Base-by-base conservation (phyloP, 352 stramenopile genomes). In the Pythium scleroteichum region DNA sequence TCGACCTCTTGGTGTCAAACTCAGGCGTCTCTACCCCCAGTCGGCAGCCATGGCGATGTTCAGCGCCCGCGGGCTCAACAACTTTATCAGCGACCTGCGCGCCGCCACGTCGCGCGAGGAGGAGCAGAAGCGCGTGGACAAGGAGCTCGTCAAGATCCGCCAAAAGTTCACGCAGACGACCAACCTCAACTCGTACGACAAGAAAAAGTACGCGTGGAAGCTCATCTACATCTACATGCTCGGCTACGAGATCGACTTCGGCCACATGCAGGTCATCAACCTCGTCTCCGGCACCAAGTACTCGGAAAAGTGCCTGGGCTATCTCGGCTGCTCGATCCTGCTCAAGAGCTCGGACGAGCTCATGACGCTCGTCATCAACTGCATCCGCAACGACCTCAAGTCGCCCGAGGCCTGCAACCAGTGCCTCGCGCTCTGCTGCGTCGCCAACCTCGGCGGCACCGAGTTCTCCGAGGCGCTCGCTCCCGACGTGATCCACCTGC, bases 151-250 rank as follows among this genome's bases (percentile, higher is more conserved):
- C 46, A 99, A 99, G 71, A 98, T 99, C 62, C 93, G 97, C 13
- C 88, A 97, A 62, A 98, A 99, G 68, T 99, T 99, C 76, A 97
- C 92, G 51, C 84, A 91, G 48, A 80, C 73, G 16, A 75, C 78
- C 32, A 57, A 69, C 35, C 75, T 99, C 32, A 95, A 92, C 62
- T 96, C 88, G 41, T 99, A 99, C 73, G 92, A 99, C 73, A 88
- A 96, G 56, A 99, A 99, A 72, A 99, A 99, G 76, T 99, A 99
- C 76, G 95, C 98, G 48, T 99, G 96, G 96, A 99, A 99, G 81
- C 79, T 99, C 58, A 97, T 99, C 24, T 99, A 99, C 79, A 99
- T 99, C 75, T 98, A 98, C 76, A 98, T 99, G 78, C 75, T 99
- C 47, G 97, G 97, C 57, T 99, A 99, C 74, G 96, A 99, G 75